Conservation (phyloP, 1,139 yeast genomes). For the Arxiozyma bovina region DNA sequence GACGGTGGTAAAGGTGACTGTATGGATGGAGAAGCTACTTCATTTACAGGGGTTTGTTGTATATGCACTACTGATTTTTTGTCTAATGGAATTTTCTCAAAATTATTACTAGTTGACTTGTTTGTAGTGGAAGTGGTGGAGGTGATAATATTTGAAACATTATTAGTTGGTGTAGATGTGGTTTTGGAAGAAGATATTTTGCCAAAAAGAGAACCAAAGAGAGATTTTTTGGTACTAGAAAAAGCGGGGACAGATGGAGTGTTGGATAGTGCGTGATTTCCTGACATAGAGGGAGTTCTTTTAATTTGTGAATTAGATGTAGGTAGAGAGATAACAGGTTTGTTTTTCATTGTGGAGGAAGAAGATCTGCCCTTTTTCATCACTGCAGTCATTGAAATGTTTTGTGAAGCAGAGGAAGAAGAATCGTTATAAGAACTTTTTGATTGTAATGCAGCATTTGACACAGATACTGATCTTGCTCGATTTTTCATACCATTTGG, state of each 20-base stretch:
- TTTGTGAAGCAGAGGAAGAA: neutral
- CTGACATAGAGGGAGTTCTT: slow-evolving; percentile 1
- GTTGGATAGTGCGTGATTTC: neutral
- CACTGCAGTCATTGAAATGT: neutral
- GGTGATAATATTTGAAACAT: neutral
- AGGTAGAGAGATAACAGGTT: neutral
- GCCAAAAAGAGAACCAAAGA: slow-evolving; percentile 23
- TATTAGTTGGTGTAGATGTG: neutral
- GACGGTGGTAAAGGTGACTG: neutral
- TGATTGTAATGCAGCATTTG: slow-evolving; percentile 14
- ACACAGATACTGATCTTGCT: slow-evolving; percentile 12
- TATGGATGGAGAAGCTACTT: neutral
- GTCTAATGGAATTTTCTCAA: neutral
- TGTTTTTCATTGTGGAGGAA: neutral
- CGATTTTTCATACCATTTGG: slow-evolving; percentile 1
- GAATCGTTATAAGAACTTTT: neutral
- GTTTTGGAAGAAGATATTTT: slow-evolving; percentile 9
- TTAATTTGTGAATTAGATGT: neutral
- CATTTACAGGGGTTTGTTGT: neutral
- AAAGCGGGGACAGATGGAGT: slow-evolving; percentile 5
- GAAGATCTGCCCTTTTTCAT: slow-evolving; percentile 1
- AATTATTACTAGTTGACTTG: neutral
- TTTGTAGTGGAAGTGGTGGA: slow-evolving; percentile 1
- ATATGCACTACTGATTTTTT: neutral
- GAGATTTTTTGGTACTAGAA: slow-evolving; percentile 17